phyloP scores from a whole-genome alignment of 2,329 filamentous ascomycete genomes.

The Stromatinia cepivora region DNA sequence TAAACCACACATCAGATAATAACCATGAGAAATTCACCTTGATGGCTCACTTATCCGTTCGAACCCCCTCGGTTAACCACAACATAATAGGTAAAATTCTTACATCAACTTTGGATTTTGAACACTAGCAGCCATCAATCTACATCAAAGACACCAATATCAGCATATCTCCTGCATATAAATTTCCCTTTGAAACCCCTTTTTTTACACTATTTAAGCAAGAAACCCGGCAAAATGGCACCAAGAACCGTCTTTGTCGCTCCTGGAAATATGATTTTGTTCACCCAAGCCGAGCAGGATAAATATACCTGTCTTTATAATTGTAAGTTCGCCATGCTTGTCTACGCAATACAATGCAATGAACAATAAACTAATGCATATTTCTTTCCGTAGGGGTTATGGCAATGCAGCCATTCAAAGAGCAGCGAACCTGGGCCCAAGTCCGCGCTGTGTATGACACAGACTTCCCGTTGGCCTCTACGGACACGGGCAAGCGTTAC shows the following conservation, averaged over 20 bases:
- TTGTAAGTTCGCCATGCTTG: background rate
- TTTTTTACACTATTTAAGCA: background rate
- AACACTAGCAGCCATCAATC: background rate
- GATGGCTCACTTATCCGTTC: background rate
- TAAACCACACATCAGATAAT: background rate
- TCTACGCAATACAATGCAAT: background rate
- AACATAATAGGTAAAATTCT: background rate
- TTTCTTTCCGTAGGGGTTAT: background rate
- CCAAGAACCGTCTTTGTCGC: background rate
- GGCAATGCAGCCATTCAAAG: background rate
- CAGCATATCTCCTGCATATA: too few relatives aligned
- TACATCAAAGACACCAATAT: too few relatives aligned
- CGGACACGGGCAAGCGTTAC: background rate
- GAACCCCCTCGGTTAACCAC: background rate
- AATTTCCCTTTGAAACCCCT: background rate
- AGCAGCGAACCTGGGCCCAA: background rate
- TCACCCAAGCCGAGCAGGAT: too few relatives aligned
- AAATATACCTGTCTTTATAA: background rate
- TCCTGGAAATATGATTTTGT: rapidly evolving
- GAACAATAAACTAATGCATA: background rate
- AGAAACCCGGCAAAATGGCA: background rate
- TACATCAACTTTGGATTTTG: background rate
- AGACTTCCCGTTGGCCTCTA: background rate
- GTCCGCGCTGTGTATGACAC: background rate
- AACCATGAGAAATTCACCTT: too few relatives aligned